Conservation (phyloP, 2,329 filamentous ascomycete genomes). For the Thielaviopsis punctulata region DNA sequence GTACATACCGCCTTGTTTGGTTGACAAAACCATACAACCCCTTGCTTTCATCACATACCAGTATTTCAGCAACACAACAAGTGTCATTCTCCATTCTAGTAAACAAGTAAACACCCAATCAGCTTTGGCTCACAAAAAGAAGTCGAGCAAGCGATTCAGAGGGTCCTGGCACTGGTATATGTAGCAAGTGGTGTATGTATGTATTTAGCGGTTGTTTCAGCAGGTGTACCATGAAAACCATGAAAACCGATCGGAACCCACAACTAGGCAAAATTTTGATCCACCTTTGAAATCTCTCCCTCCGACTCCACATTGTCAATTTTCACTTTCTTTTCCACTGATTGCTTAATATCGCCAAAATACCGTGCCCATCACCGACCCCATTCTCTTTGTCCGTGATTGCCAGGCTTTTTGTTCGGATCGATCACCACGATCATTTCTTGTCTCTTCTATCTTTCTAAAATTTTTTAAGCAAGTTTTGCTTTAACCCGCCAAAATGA, state of each 20-base stretch:
- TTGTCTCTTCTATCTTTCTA: background rate
- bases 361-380: background rate
- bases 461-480: constrained; percentile 14
- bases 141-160: background rate
- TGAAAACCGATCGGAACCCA: background rate
- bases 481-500: constrained; percentile 45
- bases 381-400: background rate
- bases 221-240: no score
- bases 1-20: no score
- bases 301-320: background rate
- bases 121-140: background rate
- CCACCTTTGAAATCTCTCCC: background rate
- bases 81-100: background rate
- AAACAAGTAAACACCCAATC: background rate
- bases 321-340: background rate
- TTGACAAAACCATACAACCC: background rate
- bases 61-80: background rate
- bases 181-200: background rate
- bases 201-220: no score
- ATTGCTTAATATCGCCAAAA: background rate
- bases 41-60: background rate
- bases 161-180: background rate
- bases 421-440: constrained; percentile 15
- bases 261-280: background rate
- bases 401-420: background rate